These are phyloP conservation scores for Epichloe gansuensis DNA, from an alignment of 2,329 filamentous ascomycete species.

Conservation along the genomic window DNA sequence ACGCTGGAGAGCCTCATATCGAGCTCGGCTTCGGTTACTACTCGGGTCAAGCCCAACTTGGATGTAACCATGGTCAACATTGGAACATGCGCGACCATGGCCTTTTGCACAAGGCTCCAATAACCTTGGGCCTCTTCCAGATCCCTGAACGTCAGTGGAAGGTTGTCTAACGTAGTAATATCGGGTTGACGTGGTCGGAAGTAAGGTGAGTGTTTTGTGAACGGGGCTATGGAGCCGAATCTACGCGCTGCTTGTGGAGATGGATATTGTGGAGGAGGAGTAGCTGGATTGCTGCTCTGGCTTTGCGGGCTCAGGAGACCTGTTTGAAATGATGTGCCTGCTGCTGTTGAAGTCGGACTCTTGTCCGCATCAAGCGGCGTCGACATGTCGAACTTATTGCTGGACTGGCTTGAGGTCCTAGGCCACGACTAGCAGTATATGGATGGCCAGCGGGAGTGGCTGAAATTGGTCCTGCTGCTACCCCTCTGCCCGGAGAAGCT, in stretches of 20 bases:
- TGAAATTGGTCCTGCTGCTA: background rate
- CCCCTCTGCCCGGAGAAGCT: background rate
- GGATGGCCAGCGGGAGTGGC: background rate
- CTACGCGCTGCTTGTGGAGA: constrained; percentile 10
- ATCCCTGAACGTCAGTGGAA: constrained; percentile 20
- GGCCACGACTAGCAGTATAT: background rate
- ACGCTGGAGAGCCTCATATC: constrained; percentile 20
- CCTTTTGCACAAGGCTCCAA: constrained; percentile 25
- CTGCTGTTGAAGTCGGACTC: constrained; percentile 1
- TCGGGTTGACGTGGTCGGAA: constrained; percentile 20
- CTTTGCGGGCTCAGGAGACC: constrained; percentile 24
- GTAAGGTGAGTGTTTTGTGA: constrained; percentile 26
- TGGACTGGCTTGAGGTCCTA: background rate
- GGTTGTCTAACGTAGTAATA: constrained; percentile 19
- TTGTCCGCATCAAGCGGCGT: constrained; percentile 9
- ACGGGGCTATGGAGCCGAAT: constrained; percentile 22
- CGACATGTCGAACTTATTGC: background rate
- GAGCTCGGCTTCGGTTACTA: constrained; percentile 15
- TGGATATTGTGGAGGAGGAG: constrained; percentile 9
- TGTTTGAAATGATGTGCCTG: constrained; percentile 5
- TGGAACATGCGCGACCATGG: constrained; percentile 25
- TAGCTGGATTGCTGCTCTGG: constrained; percentile 16
- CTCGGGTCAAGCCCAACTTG: constrained; percentile 18
- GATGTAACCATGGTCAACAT: constrained; percentile 20
- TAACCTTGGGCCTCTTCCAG: constrained; percentile 26